Base-by-base conservation (phyloP, 2,329 filamentous ascomycete species). In the Hypoxylon sp. region DNA sequence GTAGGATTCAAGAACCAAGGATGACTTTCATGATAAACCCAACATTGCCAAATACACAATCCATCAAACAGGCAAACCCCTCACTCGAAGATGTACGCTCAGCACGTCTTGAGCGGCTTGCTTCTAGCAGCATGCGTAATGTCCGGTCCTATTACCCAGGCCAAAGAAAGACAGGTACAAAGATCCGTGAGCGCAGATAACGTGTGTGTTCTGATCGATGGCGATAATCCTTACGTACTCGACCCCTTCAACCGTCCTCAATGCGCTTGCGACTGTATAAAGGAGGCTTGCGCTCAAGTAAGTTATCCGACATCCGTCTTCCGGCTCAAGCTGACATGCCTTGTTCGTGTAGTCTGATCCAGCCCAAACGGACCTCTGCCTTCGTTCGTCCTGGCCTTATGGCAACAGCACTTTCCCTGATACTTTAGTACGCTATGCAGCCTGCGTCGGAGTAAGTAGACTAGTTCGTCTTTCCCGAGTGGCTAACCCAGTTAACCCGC, bases 161-260 rank as follows among this genome's bases (percentile, higher is more conserved):
- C 24, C 14, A 30, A 14, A 30, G 48, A 22, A 14, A 36, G 16
- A 33, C 16, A 8, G 11, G 32, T 22, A 5, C 28, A 11, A 2
- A 28, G 20, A 56, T 7, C 49, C 16, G 16, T 9, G 36, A 40
- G 20, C 7, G 12, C 42, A 8, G 40, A 44, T n/a, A 61, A 61
- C 16, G 36, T 46, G n/a, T 65, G 63, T 40, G 63, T 65, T 18
- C 14, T 65, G 11, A 65, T 65, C 28, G 63, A 51, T 16, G 63
- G 63, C 42, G 48, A 58, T 14, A 36, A 65, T 42, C 58, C 58
- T 14, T 62, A 62, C 7, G 20, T 65, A 30, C 33, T 65, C 16
- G 63, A 62, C 11, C 63, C 63, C 8, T 65, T 65, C 53, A 42
- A 65, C 36, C 63, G 63, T 4, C 63, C 63, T 4, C 63, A 62